Evolutionary conservation across 1,284 basidiomycete species (phyloP), one percentile per base, ranked within the genome.

Genomic region (Sutorius eximius): DNA sequence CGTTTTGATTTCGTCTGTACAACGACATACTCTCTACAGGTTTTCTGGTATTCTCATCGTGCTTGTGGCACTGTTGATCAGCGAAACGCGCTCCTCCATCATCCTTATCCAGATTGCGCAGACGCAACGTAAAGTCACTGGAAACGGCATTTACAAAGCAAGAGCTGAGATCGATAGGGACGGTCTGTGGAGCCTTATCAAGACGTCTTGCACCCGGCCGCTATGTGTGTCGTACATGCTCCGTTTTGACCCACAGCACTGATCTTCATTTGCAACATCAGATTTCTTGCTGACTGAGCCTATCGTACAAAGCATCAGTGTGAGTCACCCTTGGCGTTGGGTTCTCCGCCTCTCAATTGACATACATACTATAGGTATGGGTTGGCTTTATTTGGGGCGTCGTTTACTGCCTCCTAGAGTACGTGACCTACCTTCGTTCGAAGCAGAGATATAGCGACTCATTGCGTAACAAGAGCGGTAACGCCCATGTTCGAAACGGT

Each of bases 331-430:
- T 22, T 9, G 15, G 67, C 18, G 8, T 34, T 37, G 44, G 11
- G 27, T 42, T 30, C 36, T 30, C 22, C n/a, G 2, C 30, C 16
- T 20, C 18, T 32, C 27, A 13, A 42, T 13, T 52, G 18, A 63
- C 18, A 22, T 32, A 3, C 16, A 54, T 37, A 45, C 10, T 53
- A 9, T 61, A 88, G 85, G 58, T 90, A 16, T 93, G 89, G 90
- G 73, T 85, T 46, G 87, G 86, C 1, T 85, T 89, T 55, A 81
- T 80, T 1, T 93, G 90, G 91, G 91, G 91, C 0, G 80, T 93
- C 12, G 70, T 88, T 45, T 93, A 84, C 66, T 82, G 81, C 55
- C 72, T 90, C 55, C 74, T 92, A 30, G 82, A 85, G 78, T 87
- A 59, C 12, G 80, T 72, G 11, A 16, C 16, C 45, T 7, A 29